Evolutionary conservation across 2,329 filamentous ascomycete species (phyloP).

Genomic region (Aspergillus latus): DNA sequence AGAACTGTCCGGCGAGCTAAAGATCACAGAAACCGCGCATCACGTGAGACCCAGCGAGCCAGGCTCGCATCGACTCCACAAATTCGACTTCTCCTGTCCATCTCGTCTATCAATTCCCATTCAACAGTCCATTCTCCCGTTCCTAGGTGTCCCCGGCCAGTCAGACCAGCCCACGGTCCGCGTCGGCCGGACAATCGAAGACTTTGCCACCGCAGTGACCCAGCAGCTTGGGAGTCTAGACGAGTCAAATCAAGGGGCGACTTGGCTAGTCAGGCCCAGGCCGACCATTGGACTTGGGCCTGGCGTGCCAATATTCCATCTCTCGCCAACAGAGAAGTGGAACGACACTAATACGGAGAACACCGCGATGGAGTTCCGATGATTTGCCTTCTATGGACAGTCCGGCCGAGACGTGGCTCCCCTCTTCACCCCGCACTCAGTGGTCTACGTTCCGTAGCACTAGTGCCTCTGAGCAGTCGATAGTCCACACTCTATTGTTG

Average conservation of each 20-base stretch:
- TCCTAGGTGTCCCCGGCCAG: not conserved
- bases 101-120: not conserved
- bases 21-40: conserved; percentile 1
- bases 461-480: no score
- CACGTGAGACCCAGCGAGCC: not conserved
- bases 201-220: conserved; percentile 9
- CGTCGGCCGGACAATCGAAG: not conserved
- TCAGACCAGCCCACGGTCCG: not conserved
- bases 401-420: not conserved
- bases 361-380: not conserved
- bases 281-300: not conserved
- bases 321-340: not conserved
- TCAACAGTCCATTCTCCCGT: not conserved
- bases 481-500: not conserved
- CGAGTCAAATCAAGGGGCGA: not conserved
- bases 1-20: no score
- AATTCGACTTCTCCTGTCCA: not conserved
- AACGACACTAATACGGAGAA: not conserved
- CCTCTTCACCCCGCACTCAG: conserved; percentile 5
- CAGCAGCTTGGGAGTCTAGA: not conserved
- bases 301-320: not conserved
- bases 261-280: not conserved
- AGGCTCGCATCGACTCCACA: not conserved
- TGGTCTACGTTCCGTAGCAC: no score
- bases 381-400: not conserved